Percentiles rank a stretch among this genome's conserved stretches.
These are phyloP conservation scores for Torulaspora maleeae DNA, from an alignment of 805 yeast genomes.

Conservation along the genomic window DNA sequence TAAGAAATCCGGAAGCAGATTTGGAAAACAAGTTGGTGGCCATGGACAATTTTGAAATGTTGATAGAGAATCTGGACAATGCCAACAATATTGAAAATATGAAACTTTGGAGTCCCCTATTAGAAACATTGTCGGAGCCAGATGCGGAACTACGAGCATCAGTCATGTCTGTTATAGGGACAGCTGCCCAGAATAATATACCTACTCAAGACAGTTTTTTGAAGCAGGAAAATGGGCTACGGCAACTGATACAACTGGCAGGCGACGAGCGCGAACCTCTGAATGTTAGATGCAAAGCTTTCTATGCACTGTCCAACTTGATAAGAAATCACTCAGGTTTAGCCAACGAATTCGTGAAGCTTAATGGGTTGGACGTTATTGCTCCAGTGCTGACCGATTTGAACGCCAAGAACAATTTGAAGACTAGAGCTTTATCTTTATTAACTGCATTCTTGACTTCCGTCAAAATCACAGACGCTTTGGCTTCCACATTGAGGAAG, in stretches of 20 bases:
- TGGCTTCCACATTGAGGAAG: constrained; percentile 36
- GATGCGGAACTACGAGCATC: constrained; percentile 46
- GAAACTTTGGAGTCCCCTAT: constrained; percentile 71
- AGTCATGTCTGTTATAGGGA: constrained; percentile 75
- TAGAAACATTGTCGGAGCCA: constrained; percentile 47
- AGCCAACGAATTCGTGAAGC: constrained; percentile 49
- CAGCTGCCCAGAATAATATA: constrained; percentile 89
- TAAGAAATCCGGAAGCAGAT: constrained; percentile 52
- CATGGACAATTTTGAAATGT: constrained; percentile 87
- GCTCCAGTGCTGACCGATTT: constrained; percentile 30
- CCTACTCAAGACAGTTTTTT: constrained; percentile 64
- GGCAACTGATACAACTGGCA: constrained; percentile 44
- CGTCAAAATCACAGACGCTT: constrained; percentile 41
- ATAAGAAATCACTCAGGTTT: constrained; percentile 63
- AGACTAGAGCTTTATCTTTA: constrained; percentile 52
- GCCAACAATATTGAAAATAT: constrained; percentile 86
- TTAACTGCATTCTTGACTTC: constrained; percentile 57
- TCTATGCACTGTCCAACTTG: constrained; percentile 72
- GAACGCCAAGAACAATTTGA: constrained; percentile 37
- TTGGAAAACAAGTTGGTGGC: constrained; percentile 67
- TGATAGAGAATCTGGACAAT: constrained; percentile 88
- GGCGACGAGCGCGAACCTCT: constrained; percentile 23
- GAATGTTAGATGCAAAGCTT: constrained; percentile 53
- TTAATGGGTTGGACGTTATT: constrained; percentile 60
- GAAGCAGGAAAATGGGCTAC: constrained; percentile 46